A percentile compares a stretch with the other conserved stretches of the same genome.
Evolutionary conservation across 1,284 basidiomycete genomes (phyloP).

Genomic region (Cutaneotrichosporon sp.): DNA sequence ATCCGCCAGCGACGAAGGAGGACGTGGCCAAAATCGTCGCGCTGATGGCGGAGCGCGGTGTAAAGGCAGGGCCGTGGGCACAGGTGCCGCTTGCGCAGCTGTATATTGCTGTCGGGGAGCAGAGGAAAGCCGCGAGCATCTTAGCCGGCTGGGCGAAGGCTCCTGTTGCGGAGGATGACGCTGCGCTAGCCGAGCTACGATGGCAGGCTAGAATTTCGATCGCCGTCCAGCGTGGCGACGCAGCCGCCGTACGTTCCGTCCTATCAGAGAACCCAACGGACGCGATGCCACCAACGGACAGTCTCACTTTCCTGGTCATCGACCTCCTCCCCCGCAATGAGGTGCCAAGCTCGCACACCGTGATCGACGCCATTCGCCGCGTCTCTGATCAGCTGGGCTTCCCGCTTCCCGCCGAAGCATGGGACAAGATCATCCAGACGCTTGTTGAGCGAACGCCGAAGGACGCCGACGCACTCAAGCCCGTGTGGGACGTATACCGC

Average conservation of each 20-base stretch:
- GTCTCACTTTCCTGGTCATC: conserved; percentile 13
- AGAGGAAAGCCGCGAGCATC: conserved; percentile 14
- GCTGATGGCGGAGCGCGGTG: background rate
- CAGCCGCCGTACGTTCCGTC: conserved; percentile 2
- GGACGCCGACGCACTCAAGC: conserved; percentile 1
- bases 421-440: conserved; percentile 17
- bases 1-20: background rate
- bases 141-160: conserved; percentile 4
- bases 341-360: conserved; percentile 7
- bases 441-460: conserved; percentile 1
- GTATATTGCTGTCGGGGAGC: conserved; percentile 14
- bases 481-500: conserved; percentile 21
- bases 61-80: conserved; percentile 10
- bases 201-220: background rate
- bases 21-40: background rate
- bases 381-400: conserved; percentile 12
- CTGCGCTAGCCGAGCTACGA: conserved; percentile 6
- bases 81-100: conserved; percentile 18
- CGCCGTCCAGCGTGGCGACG: background rate
- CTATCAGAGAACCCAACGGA: background rate
- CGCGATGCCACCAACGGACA: conserved; percentile 8
- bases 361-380: conserved; percentile 13
- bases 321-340: conserved; percentile 6
- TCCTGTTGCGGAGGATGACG: background rate
- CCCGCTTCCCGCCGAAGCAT: conserved; percentile 11